Evolutionary conservation across 2,329 filamentous ascomycete species (phyloP), one percentile per base, ranked within the genome.

Genomic region (Ophiostoma ips): DNA sequence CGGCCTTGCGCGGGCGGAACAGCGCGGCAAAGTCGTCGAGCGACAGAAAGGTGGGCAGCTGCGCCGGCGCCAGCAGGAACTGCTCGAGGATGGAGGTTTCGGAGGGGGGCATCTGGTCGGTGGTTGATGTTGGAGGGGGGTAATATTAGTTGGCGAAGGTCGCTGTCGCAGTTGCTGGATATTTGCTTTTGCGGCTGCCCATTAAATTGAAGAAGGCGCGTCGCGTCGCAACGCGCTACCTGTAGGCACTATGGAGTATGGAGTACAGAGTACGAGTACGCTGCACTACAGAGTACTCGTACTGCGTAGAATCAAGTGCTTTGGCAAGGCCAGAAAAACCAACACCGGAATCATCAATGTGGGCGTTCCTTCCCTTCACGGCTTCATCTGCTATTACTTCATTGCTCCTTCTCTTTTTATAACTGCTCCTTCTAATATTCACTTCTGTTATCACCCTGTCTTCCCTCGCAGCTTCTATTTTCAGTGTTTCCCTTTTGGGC

Each of bases 31-130:
- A 94, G 56, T 87, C 77, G 51, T 80, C 72, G 44, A 88, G 73
- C 8, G 86, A 81, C 57, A 88, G 70, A 60, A 88, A 76, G 55
- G 82, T 76, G 38, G 84, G 81, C 35, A 94, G 71, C 28, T 83
- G 75, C 8, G 87, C 81, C 12, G 87, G 84, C 30, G 82, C 73
- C 34, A 94, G 75, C 52, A 94, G 77, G 63, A 90, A 94, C 64
- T 83, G 82, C 59, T 73, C 73, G 48, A 94, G 75, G 56, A 94
- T 84, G 28, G 79, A 75, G 50, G 77, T 71, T 68, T 94, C 88
- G 41, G 28, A 24, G 7, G 48, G 37, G 8, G 35, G 19, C 30
- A 48, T 21, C 5, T 28, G 24, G 16, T 33, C 3, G n/a, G 31
- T 18, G 16, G 9, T 21, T 21, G 34, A 7, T 6, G 30, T 24